phyloP scores from a whole-genome alignment of 306 rosid species.

The Styphnolobium japonicum region DNA sequence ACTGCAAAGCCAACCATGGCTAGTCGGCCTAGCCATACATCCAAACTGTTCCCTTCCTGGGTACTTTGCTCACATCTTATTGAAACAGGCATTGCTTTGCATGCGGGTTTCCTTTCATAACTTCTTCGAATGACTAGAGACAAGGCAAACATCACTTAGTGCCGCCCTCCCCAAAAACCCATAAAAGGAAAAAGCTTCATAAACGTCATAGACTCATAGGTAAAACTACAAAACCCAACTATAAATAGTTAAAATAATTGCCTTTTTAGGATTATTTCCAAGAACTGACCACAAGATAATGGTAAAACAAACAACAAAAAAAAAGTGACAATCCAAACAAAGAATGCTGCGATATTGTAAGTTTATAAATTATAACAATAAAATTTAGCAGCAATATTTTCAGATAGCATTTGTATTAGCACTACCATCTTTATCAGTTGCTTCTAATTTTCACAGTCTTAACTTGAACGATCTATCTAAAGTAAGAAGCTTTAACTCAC shows the following conservation, averaged over 20 bases:
- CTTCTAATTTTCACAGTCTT: background rate
- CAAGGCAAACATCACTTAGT: constrained; percentile 15
- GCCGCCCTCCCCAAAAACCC: background rate
- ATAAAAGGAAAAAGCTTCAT: background rate
- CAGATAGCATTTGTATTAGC: background rate
- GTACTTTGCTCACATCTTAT: constrained; percentile 74
- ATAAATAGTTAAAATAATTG: background rate
- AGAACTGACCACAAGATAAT: background rate
- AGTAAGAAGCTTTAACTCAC: background rate
- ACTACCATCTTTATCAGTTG: background rate
- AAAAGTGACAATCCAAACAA: background rate
- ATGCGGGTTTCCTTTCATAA: constrained; percentile 35
- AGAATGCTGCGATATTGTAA: background rate
- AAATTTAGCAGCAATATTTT: background rate
- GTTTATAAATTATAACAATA: background rate
- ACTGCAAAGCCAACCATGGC: constrained; percentile 91
- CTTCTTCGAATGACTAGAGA: constrained; percentile 47
- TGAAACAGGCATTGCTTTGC: constrained; percentile 53
- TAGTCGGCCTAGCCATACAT: constrained; percentile 83
- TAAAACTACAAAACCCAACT: background rate
- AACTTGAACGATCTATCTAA: background rate
- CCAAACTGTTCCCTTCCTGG: constrained; percentile 57
- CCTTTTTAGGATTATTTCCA: background rate
- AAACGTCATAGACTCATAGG: background rate
- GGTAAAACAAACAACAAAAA: background rate